Base-by-base conservation (phyloP, 1,284 basidiomycete genomes). In the Ustilago cynodontis region DNA sequence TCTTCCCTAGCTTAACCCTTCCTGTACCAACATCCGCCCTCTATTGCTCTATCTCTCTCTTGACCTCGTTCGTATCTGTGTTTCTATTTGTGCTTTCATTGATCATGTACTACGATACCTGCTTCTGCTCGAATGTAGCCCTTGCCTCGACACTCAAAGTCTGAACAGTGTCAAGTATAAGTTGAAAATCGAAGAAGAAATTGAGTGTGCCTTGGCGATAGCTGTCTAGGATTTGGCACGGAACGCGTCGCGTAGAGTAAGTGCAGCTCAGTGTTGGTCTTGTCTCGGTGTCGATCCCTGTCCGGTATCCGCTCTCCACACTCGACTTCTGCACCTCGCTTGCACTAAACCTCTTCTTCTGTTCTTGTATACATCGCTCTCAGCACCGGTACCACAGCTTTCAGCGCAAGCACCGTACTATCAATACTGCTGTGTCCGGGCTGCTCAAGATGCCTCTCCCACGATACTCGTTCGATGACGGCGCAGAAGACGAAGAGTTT, bases 231-330 rank as follows among this genome's bases (percentile, higher is more conserved):
- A 9, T 37, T 31, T 22, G 60, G 60, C 29, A 29, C n/a, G 18
- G 35, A 67, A 72, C 70, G 70, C 60, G 70, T 72, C 70, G 70
- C 70, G 70, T 72, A 67, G 47, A 72, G 70, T 33, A 29, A 49
- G 18, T 14, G 35, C 24, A 22, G 16, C 22, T 18, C 20, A 24
- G 64, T 71, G 69, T 71, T 63, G 69, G 56, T 70, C 67, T 70
- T 47, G 56, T 70, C 67, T 70, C 37, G 24, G 49, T 20, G 41
- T 43, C 41, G 41, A 43, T 43, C 41, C 35, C 20, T 47, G 16
- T 63, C 69, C 59, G 59, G 51, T 35, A 71, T 71, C 69, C 69
- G 69, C n/a, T 47, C 39, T 22, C 39, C 18, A 13, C 54, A 56
- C 24, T 54, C 35, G n/a, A n/a, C 13, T 29, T 33, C 31, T 6